phyloP scores from a whole-genome alignment of 1,284 basidiomycete genomes.

The Ganoderma lucidum region DNA sequence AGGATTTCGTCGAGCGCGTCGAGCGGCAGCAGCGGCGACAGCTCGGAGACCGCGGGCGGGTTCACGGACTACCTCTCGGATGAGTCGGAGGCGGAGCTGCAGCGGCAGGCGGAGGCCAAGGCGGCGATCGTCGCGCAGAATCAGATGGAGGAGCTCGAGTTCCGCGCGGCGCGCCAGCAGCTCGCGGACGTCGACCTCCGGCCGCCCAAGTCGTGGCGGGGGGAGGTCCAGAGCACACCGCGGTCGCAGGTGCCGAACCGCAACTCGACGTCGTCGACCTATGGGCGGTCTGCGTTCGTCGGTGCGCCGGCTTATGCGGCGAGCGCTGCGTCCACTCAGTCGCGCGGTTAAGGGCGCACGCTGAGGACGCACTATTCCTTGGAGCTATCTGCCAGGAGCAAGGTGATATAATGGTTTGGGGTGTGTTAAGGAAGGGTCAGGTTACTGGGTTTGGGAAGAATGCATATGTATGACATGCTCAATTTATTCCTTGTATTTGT shows the following conservation, averaged over 20 bases:
- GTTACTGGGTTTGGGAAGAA: constrained; percentile 27
- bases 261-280: constrained; percentile 21
- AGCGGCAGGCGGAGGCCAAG: constrained; percentile 79
- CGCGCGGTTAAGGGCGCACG: constrained; percentile 25
- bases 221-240: constrained; percentile 38
- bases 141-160: constrained; percentile 80
- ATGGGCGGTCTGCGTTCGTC: constrained; percentile 30
- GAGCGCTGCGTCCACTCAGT: constrained; percentile 31
- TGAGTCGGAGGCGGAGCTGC: constrained; percentile 83
- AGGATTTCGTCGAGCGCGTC: constrained; percentile 51
- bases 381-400: neutral
- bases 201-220: constrained; percentile 77
- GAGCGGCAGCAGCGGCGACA: constrained; percentile 63
- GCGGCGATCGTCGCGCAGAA: constrained; percentile 80
- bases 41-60: constrained; percentile 77
- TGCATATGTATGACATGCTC: constrained; percentile 31
- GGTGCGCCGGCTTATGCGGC: constrained; percentile 27
- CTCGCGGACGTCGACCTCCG: constrained; percentile 74
- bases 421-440: constrained; percentile 17
- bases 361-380: constrained; percentile 5
- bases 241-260: constrained; percentile 37
- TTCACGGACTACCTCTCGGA: constrained; percentile 88
- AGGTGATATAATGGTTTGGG: constrained; percentile 16
- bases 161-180: constrained; percentile 78
- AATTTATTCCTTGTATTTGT: constrained; percentile 31